Conservation (phyloP, 2,329 filamentous ascomycete genomes). For the Drechslerella dactyloides region DNA sequence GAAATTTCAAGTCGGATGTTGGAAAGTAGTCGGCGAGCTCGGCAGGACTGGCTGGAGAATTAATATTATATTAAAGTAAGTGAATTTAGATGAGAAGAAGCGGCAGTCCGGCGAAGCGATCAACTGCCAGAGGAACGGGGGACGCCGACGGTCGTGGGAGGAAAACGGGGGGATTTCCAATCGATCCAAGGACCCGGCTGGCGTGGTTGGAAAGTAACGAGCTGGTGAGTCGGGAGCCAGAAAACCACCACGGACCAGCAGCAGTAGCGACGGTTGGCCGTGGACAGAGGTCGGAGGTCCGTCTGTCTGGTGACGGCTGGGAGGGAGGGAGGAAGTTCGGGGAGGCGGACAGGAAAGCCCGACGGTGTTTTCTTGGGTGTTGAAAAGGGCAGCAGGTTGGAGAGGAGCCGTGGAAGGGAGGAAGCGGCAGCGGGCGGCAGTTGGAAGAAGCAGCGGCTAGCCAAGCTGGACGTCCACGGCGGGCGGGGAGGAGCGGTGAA, state of each 20-base stretch:
- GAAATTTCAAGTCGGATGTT: background rate
- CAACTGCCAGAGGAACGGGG: slow-evolving; percentile 17
- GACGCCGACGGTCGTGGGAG: slow-evolving; percentile 26
- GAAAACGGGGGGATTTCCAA: background rate
- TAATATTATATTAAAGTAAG: slow-evolving; percentile 3
- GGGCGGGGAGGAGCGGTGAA: too few relatives aligned
- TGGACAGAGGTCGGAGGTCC: background rate
- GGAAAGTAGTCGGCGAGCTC: slow-evolving; percentile 5
- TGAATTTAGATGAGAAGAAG: background rate
- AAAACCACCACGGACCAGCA: too few relatives aligned
- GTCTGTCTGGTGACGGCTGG: background rate
- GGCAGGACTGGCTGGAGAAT: background rate
- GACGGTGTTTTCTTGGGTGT: background rate
- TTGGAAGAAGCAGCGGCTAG: background rate
- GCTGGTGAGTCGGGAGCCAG: background rate
- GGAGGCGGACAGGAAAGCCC: slow-evolving; percentile 13
- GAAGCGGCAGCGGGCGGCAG: background rate
- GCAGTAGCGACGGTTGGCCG: background rate
- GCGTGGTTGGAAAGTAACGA: background rate
- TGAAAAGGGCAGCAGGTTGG: slow-evolving; percentile 27
- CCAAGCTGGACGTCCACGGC: background rate
- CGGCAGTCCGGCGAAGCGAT: background rate
- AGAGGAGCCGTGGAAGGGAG: slow-evolving; percentile 20
- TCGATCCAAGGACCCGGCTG: slow-evolving; percentile 6
- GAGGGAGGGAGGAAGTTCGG: background rate